These are phyloP conservation scores for Xanthoconium stramineum DNA, from an alignment of 768 basidiomycete genomes.

Conservation along the genomic window DNA sequence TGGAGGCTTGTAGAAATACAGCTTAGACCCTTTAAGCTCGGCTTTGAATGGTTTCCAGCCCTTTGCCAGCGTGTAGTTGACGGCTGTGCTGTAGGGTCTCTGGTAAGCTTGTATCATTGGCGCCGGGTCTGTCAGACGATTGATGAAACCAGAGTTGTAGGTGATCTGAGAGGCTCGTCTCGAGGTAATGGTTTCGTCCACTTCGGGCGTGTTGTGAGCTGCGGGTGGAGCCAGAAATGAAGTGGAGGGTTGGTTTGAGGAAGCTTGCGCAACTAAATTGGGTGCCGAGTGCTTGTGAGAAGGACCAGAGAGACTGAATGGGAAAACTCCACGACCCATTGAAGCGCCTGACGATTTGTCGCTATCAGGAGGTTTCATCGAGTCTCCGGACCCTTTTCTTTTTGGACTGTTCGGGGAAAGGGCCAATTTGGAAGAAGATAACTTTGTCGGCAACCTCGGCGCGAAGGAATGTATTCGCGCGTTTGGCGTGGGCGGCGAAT, in stretches of 20 bases:
- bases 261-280: slow-evolving; percentile 7
- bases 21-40: slow-evolving; percentile 78
- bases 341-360: slow-evolving; percentile 13
- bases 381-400: slow-evolving; percentile 47
- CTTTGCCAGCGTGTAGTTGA: slow-evolving; percentile 46
- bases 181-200: slow-evolving; percentile 35
- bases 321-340: slow-evolving; percentile 26
- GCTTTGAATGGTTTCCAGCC: slow-evolving; percentile 88
- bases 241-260: slow-evolving; percentile 39
- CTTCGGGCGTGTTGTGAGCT: slow-evolving; percentile 40
- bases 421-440: slow-evolving; percentile 51
- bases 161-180: slow-evolving; percentile 78
- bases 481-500: slow-evolving; percentile 45
- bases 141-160: slow-evolving; percentile 72
- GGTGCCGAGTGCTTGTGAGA: slow-evolving; percentile 28
- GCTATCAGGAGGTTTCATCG: slow-evolving; percentile 32
- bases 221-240: slow-evolving; percentile 48
- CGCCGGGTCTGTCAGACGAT: slow-evolving; percentile 56
- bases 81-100: slow-evolving; percentile 29
- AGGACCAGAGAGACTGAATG: slow-evolving; percentile 28
- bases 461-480: slow-evolving; percentile 69
- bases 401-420: slow-evolving; percentile 51
- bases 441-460: slow-evolving; percentile 66
- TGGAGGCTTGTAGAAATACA: slow-evolving; percentile 86
- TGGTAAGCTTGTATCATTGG: slow-evolving; percentile 36